A percentile compares a stretch with the other conserved stretches of the same genome.
Conservation (phyloP, 2,329 filamentous ascomycete species). For the Tolypocladium paradoxum region DNA sequence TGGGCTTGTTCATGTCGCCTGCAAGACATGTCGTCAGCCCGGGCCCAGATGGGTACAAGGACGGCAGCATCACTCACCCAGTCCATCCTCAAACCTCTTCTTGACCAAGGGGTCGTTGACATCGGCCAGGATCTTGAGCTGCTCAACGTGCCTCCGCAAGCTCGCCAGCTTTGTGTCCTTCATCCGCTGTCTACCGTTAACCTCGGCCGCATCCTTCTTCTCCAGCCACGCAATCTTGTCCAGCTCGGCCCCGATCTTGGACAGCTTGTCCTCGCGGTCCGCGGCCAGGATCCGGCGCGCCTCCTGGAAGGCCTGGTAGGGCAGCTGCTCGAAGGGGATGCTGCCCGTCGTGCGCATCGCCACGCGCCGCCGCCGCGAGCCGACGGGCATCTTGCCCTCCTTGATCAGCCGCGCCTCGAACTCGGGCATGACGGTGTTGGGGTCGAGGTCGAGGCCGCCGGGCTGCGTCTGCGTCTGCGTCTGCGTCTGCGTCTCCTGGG, state of each 20-base stretch:
- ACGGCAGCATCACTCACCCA: slow-evolving; percentile 45
- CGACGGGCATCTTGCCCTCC: slow-evolving; percentile 60
- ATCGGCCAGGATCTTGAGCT: slow-evolving; percentile 80
- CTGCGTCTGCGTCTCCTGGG: slow-evolving; percentile 8
- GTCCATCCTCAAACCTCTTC: slow-evolving; percentile 84
- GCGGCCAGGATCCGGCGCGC: slow-evolving; percentile 71
- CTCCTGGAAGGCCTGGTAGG: slow-evolving; percentile 97
- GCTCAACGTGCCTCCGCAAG: slow-evolving; percentile 62
- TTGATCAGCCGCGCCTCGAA: slow-evolving; percentile 56
- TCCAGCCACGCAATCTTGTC: slow-evolving; percentile 59
- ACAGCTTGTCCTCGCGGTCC: slow-evolving; percentile 73
- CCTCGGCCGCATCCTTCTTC: slow-evolving; percentile 41
- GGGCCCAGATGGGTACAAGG: too few species aligned
- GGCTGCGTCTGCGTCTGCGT: slow-evolving; percentile 15
- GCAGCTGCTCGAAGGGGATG: slow-evolving; percentile 84
- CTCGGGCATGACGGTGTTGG: slow-evolving; percentile 52
- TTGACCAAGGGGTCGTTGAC: slow-evolving; percentile 93
- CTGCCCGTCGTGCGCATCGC: slow-evolving; percentile 54
- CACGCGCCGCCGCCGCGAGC: slow-evolving; percentile 73
- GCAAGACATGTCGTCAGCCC: background rate
- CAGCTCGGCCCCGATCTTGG: slow-evolving; percentile 56
- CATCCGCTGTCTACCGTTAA: slow-evolving; percentile 50
- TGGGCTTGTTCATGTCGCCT: slow-evolving; percentile 94
- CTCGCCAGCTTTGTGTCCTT: slow-evolving; percentile 59
- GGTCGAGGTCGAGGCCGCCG: slow-evolving; percentile 43